Base-by-base conservation (phyloP, 805 yeast species). In the Cyberlindnera mississippiensis region DNA sequence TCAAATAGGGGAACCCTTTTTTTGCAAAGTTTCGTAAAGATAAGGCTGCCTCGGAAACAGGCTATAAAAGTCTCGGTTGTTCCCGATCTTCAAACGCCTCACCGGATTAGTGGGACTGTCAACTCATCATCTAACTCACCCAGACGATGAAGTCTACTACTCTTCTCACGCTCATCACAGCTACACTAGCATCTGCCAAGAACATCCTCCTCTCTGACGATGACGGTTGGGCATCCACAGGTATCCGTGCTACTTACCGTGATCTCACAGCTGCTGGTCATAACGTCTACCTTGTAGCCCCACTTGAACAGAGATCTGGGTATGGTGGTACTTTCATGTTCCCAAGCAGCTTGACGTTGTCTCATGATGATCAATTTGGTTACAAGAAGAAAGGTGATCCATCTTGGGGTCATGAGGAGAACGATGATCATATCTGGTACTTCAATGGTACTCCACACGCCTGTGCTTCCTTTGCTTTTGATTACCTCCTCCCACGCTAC, bases 361-460 rank as follows among this genome's bases (percentile, higher is more conserved):
- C 63, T 36, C 60, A 63, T n/a, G 69, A 73, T 47, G 80, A 75
- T 39, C 73, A 69, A 44, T 76, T 75, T 50, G 57, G 55, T 28
- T 73, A 73, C 57, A 71, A 68, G 45, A 64, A 66, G 46, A 59
- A 56, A 2, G 82, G 80, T 29, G 65, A 67, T 19, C 76, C 78
- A 46, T 66, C 78, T 20, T 76, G 80, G 80, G 80, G 78, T 37
- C 72, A 71, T 45, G 80, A 75, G 48, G 59, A 34, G 11, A 37
- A 38, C 36, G 73, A 72, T 52, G 44, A 51, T 38, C 65, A 71
- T 45, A 59, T 70, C 48, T 75, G 80, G 79, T 75, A 75, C 57
- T 72, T 75, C 63, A 72, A 73, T 50, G 79, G 76, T 47, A 71
- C 79, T 14, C 80, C 80, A 45, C 74, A 77, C 35, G 66, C 76